Base-by-base conservation (phyloP, 331 rosid genomes). In the Malus hybrid region DNA sequence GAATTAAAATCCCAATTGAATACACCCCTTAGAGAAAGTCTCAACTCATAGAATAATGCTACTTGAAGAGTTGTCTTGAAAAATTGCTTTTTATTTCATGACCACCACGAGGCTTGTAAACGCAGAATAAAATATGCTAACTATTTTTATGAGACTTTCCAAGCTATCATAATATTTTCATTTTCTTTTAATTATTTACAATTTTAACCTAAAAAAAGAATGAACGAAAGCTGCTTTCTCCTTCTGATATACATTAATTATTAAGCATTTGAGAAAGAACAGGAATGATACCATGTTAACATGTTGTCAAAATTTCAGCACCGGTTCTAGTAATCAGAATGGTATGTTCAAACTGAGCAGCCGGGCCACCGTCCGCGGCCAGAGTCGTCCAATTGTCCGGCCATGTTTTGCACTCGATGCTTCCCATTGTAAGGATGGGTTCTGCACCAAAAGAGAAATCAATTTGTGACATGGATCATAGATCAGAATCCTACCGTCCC, bases 281-380 rank as follows among this genome's bases (percentile, higher is more conserved):
- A 48, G 20, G 32, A 39, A 72, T 15, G 39, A 70, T 83, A 75
- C 85, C 88, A 58, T 50, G 61, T 94, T 79, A 90, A 79, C 88
- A 86, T 56, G 57, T 81, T 18, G 98, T 92, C 76, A 94, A 84
- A 81, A 94, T 92, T 89, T 94, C 97, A 7, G 96, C 97, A 44
- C 97, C 99, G 5, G 92, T 87, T 81, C 86, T 86, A 15, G 97
- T 94, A 63, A 94, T 90, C 86, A 94, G 87, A 87, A 94, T 86
- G 78, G 99, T 87, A 82, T 94, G 97, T 82, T 94, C 99, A 82
- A 85, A 89, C 83, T 94, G 99, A 56, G 99, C 97, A n/a, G 99
- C 96, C 4, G 88, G 83, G 81, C 97, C 72, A 53, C 97, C 97
- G 79, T 92, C 97, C 2, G 92, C 85, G 20, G 97, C 74, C 36